Evolutionary conservation across 352 stramenopile genomes (phyloP), one percentile per base, ranked within the genome.

Genomic region (Lagenidium sp.): DNA sequence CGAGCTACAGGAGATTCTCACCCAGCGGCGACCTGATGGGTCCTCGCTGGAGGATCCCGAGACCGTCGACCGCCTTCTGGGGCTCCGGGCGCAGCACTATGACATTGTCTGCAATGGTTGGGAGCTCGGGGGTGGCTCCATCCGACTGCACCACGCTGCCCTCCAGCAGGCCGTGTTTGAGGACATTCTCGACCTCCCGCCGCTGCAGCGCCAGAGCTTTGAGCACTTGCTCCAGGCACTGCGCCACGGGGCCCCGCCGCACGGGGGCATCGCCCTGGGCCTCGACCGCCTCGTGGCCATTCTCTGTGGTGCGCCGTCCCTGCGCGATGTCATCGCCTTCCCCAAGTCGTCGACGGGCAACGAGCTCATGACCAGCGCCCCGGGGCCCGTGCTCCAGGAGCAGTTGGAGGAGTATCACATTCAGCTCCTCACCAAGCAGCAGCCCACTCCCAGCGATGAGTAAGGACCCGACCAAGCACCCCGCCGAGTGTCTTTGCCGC

Each of bases 301-400:
- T n/a, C 36, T 96, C 31, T 85, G 78, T 34, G 77, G 76, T 22
- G 72, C 76, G 4, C 60, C 65, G 15, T 86, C 71, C 41, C 66
- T 96, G 30, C 79, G 82, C 7, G 84, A 95, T 35, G 85, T 95
- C 32, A 95, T 96, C 36, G 82, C 85, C 24, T 96, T 96, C 53
- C 85, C 85, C 0, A 96, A 96, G 59, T 91, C 83, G 6, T 71
- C 82, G 3, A 88, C 76, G 6, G 85, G 84, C 21, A 85, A 91
- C 31, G 84, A 95, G 48, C 69, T 90, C 26, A 87, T 96, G 69
- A 94, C 81, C 0, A 86, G 69, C 22, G 68, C 82, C 1, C 84
- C 84, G 1, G 74, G 80, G 0, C 57, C 68, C 0, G 80, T 89
- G 45, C 54, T 80, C 26, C 55, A 61, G 12, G 59, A 81, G 38